phyloP scores from a whole-genome alignment of 2,329 filamentous ascomycete genomes.

The Drechslerella coelobrocha region DNA sequence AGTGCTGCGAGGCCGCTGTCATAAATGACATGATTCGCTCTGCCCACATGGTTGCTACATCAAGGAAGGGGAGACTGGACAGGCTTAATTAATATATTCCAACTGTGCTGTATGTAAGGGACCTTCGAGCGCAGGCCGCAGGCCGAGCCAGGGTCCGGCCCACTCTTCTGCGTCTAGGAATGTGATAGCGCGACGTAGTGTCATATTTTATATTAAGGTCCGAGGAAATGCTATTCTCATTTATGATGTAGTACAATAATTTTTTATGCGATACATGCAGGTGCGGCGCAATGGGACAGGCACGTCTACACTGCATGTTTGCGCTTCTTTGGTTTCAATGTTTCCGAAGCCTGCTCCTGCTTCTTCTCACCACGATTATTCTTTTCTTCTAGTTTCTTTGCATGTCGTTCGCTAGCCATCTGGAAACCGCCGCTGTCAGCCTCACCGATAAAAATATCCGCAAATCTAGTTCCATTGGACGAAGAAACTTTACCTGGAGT shows the following conservation, averaged over 20 bases:
- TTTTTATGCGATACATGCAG: neutral
- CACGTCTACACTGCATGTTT: no score
- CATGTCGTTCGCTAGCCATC: constrained; percentile 33
- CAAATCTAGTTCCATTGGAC: constrained; percentile 56
- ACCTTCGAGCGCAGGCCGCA: constrained; percentile 4
- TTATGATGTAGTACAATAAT: no score
- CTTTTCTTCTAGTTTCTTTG: constrained; percentile 19
- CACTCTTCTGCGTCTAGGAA: neutral
- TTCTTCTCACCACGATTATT: constrained; percentile 14
- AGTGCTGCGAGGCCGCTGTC: no score
- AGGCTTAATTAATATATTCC: no score
- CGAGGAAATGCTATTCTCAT: no score
- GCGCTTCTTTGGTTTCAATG: constrained; percentile 6
- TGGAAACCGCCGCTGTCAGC: constrained; percentile 6
- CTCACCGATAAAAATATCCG: constrained; percentile 28
- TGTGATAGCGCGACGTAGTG: no score
- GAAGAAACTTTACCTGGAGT: constrained; percentile 54
- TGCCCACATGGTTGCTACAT: no score
- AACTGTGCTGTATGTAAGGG: constrained; percentile 27
- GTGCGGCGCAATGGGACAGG: no score
- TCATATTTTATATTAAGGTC: neutral
- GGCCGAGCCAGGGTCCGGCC: constrained; percentile 5
- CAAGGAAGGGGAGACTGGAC: no score
- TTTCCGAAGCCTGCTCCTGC: constrained; percentile 15
- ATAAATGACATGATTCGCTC: no score